Percentiles rank a stretch among this genome's conserved stretches.
phyloP scores from a whole-genome alignment of 192 early-diverging fungal genomes.

The Spinellus fusiger region DNA sequence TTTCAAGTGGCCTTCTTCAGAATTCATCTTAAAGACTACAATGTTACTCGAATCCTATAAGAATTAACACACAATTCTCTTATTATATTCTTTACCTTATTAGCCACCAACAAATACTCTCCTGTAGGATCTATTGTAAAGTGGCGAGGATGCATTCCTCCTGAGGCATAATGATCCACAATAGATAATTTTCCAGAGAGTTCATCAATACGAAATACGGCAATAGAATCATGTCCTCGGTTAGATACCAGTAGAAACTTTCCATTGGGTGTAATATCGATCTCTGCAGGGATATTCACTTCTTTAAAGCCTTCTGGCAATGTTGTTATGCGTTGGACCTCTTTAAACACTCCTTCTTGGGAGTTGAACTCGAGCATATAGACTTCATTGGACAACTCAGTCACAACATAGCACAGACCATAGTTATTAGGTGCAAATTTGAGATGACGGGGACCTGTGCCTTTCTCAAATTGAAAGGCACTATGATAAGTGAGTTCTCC shows the following conservation, averaged over 20 bases:
- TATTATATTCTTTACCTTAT: slow-evolving; percentile 16
- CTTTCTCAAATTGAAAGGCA: slow-evolving; percentile 16
- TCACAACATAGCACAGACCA: slow-evolving; percentile 20
- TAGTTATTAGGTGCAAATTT: slow-evolving; percentile 23
- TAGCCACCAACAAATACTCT: slow-evolving; percentile 21
- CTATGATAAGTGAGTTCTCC: not conserved
- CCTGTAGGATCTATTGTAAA: slow-evolving; percentile 31
- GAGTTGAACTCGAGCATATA: slow-evolving; percentile 29
- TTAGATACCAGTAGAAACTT: slow-evolving; percentile 23
- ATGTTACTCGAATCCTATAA: slow-evolving; percentile 22
- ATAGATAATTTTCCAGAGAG: slow-evolving; percentile 21
- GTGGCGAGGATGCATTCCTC: slow-evolving; percentile 26
- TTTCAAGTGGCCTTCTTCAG: slow-evolving; percentile 14
- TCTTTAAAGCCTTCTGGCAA: slow-evolving; percentile 21
- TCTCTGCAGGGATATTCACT: slow-evolving; percentile 19
- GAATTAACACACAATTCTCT: not conserved
- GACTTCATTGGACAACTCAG: slow-evolving; percentile 26
- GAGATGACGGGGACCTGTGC: slow-evolving; percentile 30
- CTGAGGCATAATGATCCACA: slow-evolving; percentile 9
- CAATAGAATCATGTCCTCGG: slow-evolving; percentile 27
- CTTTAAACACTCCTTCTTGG: slow-evolving; percentile 9
- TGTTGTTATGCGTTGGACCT: slow-evolving; percentile 18
- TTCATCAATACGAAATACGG: slow-evolving; percentile 22
- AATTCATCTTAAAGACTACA: slow-evolving; percentile 25
- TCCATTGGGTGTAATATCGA: slow-evolving; percentile 22